phyloP scores from a whole-genome alignment of 2,329 filamentous ascomycete species.

The Penicillium sp. region DNA sequence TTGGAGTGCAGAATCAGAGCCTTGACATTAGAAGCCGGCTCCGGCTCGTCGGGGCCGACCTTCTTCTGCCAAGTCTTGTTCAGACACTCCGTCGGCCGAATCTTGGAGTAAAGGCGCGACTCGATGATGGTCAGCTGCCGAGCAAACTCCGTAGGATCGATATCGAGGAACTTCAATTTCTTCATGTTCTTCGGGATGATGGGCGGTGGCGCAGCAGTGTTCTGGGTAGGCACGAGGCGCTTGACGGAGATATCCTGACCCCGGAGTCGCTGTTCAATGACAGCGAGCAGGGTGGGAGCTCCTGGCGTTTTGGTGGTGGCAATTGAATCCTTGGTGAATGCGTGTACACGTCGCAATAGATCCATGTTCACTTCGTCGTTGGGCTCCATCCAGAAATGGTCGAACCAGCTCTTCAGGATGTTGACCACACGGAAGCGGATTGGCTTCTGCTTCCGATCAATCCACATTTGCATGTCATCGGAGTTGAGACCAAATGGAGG shows the following conservation, averaged over 20 bases:
- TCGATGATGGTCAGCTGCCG: slow-evolving; percentile 96
- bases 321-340: slow-evolving; percentile 88
- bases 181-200: slow-evolving; percentile 99
- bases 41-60: slow-evolving; percentile 66
- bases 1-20: slow-evolving; percentile 96
- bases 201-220: slow-evolving; percentile 76
- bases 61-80: slow-evolving; percentile 99
- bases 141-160: slow-evolving; percentile 95
- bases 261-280: slow-evolving; percentile 83
- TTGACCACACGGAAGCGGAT: slow-evolving; percentile 97
- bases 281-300: slow-evolving; percentile 77
- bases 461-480: slow-evolving; percentile 81
- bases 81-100: slow-evolving; percentile 91
- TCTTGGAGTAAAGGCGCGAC: slow-evolving; percentile 90
- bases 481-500: slow-evolving; percentile 78
- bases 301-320: slow-evolving; percentile 93
- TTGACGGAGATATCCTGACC: slow-evolving; percentile 85
- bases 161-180: slow-evolving; percentile 97
- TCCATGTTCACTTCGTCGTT: slow-evolving; percentile 82
- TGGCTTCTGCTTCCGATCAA: slow-evolving; percentile 91
- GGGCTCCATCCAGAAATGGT: slow-evolving; percentile 98
- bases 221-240: slow-evolving; percentile 82
- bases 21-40: slow-evolving; percentile 92
- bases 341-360: slow-evolving; percentile 83
- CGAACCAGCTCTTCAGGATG: slow-evolving; percentile 97